Percentiles rank a stretch among this genome's conserved stretches.
phyloP scores from a whole-genome alignment of 1,139 yeast species.

The Pichia inconspicua region DNA sequence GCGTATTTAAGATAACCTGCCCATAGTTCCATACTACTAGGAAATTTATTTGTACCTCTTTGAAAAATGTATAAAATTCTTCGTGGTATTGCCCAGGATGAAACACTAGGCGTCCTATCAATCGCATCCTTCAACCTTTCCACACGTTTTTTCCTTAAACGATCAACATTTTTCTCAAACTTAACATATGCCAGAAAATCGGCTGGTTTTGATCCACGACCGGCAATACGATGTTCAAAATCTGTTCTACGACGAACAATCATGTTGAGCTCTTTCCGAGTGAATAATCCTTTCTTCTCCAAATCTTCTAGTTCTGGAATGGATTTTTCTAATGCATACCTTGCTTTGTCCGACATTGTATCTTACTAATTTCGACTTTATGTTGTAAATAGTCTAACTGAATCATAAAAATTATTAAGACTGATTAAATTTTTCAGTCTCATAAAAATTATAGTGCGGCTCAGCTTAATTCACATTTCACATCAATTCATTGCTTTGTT shows the following conservation, averaged over 20 bases:
- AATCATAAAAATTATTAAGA: no score
- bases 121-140: slow-evolving; percentile 47
- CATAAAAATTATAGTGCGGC: no score
- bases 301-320: slow-evolving; percentile 93
- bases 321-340: slow-evolving; percentile 56
- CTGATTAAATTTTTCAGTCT: no score
- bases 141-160: slow-evolving; percentile 65
- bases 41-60: slow-evolving; percentile 73
- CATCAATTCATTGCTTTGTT: no score
- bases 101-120: slow-evolving; percentile 51
- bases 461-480: no score
- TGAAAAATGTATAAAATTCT: slow-evolving; percentile 79
- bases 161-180: slow-evolving; percentile 76
- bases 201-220: slow-evolving; percentile 71
- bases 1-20: slow-evolving; percentile 66
- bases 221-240: slow-evolving; percentile 83
- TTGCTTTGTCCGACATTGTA: slow-evolving; percentile 42
- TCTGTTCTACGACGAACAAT: slow-evolving; percentile 93
- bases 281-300: slow-evolving; percentile 71
- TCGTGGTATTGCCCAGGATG: slow-evolving; percentile 85
- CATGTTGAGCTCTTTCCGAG: slow-evolving; percentile 68
- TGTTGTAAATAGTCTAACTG: no score
- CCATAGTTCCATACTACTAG: slow-evolving; percentile 77
- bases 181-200: slow-evolving; percentile 77
- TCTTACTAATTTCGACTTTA: no score